Percentiles rank a stretch among this genome's conserved stretches.
Evolutionary conservation across 345 rosid genomes (phyloP).

Genomic region (Rhodomyrtus tomentosa): DNA sequence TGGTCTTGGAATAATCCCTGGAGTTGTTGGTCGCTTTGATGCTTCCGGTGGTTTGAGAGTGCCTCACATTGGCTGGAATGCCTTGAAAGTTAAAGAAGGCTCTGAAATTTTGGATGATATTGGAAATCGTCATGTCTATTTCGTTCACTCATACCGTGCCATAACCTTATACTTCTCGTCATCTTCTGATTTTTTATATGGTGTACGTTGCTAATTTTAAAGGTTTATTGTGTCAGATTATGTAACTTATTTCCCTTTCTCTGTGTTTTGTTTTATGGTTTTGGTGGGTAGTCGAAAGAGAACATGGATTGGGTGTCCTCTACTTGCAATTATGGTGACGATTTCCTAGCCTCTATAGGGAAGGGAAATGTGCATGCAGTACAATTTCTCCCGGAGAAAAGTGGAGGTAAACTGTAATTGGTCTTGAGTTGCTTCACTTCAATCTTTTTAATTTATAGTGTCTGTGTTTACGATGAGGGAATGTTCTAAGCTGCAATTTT

Average conservation of each 20-base stretch:
- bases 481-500: background rate
- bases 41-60: constrained; percentile 63
- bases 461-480: background rate
- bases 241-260: background rate
- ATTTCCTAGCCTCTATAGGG: constrained; percentile 76
- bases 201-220: background rate
- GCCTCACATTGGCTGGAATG: constrained; percentile 99
- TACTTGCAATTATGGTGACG: constrained; percentile 71
- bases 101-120: constrained; percentile 78
- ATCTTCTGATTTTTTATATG: background rate
- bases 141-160: constrained; percentile 95
- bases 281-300: constrained; percentile 36
- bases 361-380: constrained; percentile 97
- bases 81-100: constrained; percentile 62
- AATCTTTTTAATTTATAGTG: background rate
- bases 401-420: constrained; percentile 62
- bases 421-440: background rate
- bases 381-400: constrained; percentile 97
- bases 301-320: constrained; percentile 90
- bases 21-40: constrained; percentile 80
- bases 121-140: constrained; percentile 75
- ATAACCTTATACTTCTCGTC: constrained; percentile 40
- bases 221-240: background rate
- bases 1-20: constrained; percentile 96
- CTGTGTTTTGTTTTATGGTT: background rate